phyloP scores from a whole-genome alignment of 768 basidiomycete genomes.

The Russula compacta region DNA sequence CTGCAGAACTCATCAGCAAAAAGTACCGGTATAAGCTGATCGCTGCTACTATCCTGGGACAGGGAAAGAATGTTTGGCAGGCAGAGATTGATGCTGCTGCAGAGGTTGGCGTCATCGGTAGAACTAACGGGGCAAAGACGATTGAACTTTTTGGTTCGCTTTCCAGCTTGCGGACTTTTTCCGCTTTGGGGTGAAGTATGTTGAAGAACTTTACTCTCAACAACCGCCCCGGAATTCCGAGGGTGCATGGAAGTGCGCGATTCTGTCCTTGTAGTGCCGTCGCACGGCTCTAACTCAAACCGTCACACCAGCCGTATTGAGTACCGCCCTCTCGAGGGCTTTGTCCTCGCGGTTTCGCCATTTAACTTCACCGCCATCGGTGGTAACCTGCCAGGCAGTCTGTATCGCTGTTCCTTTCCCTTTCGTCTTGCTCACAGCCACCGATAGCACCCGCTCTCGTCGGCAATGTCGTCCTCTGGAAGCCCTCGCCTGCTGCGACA shows the following conservation, averaged over 20 bases:
- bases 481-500: conserved; percentile 90
- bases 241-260: conserved; percentile 91
- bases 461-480: conserved; percentile 95
- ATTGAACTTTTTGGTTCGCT: background rate
- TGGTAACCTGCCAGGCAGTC: conserved; percentile 79
- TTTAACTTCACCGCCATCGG: conserved; percentile 99
- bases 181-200: conserved; percentile 93
- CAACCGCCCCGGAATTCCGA: conserved; percentile 82
- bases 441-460: conserved; percentile 76
- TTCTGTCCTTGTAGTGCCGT: background rate
- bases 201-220: conserved; percentile 86
- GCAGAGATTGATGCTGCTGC: conserved; percentile 99
- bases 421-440: background rate
- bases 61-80: conserved; percentile 99
- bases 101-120: conserved; percentile 52
- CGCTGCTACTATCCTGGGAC: conserved; percentile 96
- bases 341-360: conserved; percentile 94
- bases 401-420: conserved; percentile 13
- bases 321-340: conserved; percentile 96
- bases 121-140: too few relatives aligned
- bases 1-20: conserved; percentile 89
- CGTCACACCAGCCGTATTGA: conserved; percentile 67
- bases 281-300: conserved; percentile 3
- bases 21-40: conserved; percentile 94
- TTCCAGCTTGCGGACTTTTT: conserved; percentile 83